A percentile compares a stretch with the other conserved stretches of the same genome.
Evolutionary conservation across 1,284 basidiomycete genomes (phyloP).

Genomic region (Schizophyllum commune): DNA sequence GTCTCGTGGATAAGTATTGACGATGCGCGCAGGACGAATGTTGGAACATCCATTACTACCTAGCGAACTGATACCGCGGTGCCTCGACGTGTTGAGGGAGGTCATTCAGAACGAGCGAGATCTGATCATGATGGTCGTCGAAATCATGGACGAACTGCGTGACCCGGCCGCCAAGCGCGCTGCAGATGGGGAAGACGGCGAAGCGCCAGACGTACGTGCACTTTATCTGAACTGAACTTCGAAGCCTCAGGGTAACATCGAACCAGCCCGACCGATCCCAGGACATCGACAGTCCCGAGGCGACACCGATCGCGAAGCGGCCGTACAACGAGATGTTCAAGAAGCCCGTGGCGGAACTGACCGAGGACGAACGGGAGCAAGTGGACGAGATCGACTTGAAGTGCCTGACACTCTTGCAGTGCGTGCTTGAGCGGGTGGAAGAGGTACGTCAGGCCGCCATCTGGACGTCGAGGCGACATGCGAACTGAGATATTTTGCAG

Average conservation of each 20-base stretch:
- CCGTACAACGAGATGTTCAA: constrained; percentile 20
- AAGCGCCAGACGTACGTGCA: constrained; percentile 12
- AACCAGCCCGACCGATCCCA: neutral
- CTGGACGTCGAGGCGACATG: constrained; percentile 3
- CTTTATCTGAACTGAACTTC: neutral
- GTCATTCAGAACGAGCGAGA: constrained; percentile 83
- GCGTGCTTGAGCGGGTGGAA: constrained; percentile 88
- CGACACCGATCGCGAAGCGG: neutral
- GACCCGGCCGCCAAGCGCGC: constrained; percentile 25
- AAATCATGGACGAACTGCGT: constrained; percentile 84
- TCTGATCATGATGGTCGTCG: constrained; percentile 88
- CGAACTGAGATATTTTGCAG: constrained; percentile 25
- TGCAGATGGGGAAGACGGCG: constrained; percentile 39
- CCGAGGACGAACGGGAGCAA: constrained; percentile 46
- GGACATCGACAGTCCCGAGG: neutral
- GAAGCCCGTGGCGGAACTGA: constrained; percentile 36
- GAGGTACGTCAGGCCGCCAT: constrained; percentile 45
- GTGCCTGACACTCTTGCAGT: constrained; percentile 78
- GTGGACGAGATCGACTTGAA: constrained; percentile 72
- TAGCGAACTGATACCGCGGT: constrained; percentile 67
- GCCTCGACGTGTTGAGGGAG: constrained; percentile 80
- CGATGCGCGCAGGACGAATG: constrained; percentile 58
- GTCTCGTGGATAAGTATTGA: neutral
- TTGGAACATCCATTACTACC: constrained; percentile 77
- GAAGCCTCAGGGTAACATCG: neutral